phyloP scores from a whole-genome alignment of 441 rosid species.

The Gossypium davidsonii region DNA sequence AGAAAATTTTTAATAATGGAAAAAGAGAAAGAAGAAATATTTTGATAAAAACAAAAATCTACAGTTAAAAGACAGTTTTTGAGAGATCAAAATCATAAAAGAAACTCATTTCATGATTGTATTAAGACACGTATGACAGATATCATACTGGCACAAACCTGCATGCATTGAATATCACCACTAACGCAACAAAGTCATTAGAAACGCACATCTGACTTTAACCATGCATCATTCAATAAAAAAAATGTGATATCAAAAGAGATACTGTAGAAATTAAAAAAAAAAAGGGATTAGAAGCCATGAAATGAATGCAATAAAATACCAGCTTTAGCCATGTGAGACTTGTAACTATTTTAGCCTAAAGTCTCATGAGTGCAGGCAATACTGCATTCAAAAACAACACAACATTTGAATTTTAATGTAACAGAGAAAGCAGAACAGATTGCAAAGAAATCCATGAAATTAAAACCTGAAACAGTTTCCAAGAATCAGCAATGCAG shows the following conservation, averaged over 20 bases:
- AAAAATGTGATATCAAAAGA: background rate
- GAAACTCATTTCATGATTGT: background rate
- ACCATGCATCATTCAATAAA: background rate
- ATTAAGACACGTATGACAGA: background rate
- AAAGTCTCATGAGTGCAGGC: background rate
- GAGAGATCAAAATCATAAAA: background rate
- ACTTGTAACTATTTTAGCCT: background rate
- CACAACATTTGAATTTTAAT: background rate
- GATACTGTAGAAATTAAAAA: background rate
- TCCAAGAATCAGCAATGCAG: constrained; percentile 12
- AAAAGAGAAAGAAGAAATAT: background rate
- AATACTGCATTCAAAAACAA: background rate
- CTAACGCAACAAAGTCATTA: background rate
- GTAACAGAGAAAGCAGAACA: background rate
- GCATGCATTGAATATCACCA: background rate
- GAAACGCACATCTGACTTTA: background rate
- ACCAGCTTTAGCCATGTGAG: background rate
- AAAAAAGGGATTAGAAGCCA: background rate
- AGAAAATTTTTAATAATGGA: no score
- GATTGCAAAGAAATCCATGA: background rate
- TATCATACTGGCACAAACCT: background rate
- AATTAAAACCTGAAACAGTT: background rate
- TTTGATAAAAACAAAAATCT: background rate
- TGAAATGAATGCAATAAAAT: background rate
- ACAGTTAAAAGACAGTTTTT: background rate